Evolutionary conservation across 345 rosid genomes (phyloP).

Genomic region (Kandelia obovata): DNA sequence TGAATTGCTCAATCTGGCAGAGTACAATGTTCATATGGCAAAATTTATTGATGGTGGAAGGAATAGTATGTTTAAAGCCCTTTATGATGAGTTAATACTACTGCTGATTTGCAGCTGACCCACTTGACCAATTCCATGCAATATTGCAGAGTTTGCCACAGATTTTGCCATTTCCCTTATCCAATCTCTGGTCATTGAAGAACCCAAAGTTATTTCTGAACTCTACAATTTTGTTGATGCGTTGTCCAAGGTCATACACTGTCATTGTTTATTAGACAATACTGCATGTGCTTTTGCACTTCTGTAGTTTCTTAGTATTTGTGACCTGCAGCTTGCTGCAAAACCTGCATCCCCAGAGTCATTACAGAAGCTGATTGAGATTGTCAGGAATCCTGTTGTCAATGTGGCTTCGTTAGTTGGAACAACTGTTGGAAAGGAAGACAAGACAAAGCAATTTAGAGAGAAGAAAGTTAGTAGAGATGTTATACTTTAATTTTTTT

Average conservation of each 20-base stretch:
- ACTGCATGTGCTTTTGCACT: neutral
- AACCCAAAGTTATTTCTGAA: slow-evolving; percentile 87
- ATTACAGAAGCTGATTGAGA: slow-evolving; percentile 77
- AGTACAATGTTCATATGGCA: slow-evolving; percentile 90
- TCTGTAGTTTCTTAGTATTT: slow-evolving; percentile 17
- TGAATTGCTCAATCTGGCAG: slow-evolving; percentile 89
- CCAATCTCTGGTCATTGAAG: slow-evolving; percentile 72
- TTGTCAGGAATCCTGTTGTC: slow-evolving; percentile 63
- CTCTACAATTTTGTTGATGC: slow-evolving; percentile 93
- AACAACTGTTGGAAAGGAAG: slow-evolving; percentile 54
- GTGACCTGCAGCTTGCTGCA: slow-evolving; percentile 58
- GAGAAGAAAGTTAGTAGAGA: slow-evolving; percentile 62
- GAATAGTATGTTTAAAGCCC: slow-evolving; percentile 57
- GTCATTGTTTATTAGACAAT: neutral
- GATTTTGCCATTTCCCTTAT: slow-evolving; percentile 83
- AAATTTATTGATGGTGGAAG: slow-evolving; percentile 94
- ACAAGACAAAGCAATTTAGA: slow-evolving; percentile 54
- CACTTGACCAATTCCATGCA: slow-evolving; percentile 11
- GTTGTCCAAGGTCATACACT: slow-evolving; percentile 61
- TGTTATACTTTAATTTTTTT: neutral
- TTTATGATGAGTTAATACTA: neutral
- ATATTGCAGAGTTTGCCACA: slow-evolving; percentile 74
- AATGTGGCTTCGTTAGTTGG: slow-evolving; percentile 40
- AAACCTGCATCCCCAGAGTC: slow-evolving; percentile 82
- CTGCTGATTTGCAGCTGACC: neutral